A percentile compares a stretch with the other conserved stretches of the same genome.
These are phyloP conservation scores for Pleochaeta shiraiana DNA, from an alignment of 2,329 filamentous ascomycete species.

Conservation along the genomic window DNA sequence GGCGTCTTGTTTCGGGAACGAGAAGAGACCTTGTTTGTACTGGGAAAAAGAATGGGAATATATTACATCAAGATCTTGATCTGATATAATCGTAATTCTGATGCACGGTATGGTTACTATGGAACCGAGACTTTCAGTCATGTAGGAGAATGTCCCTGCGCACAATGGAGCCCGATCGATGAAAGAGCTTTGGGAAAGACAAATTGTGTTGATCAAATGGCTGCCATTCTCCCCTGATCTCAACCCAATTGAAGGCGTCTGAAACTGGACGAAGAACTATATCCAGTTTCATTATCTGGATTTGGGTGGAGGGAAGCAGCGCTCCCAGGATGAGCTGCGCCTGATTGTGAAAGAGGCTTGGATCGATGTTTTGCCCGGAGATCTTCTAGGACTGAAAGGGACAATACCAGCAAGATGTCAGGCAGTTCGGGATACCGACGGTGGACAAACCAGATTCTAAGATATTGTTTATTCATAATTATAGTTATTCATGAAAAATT, in stretches of 20 bases:
- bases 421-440: constrained; percentile 6
- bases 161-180: background rate
- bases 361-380: constrained; percentile 7
- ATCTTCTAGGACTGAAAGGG: constrained; percentile 4
- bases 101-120: background rate
- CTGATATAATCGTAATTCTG: background rate
- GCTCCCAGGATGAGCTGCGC: constrained; percentile 7
- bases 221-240: constrained; percentile 9
- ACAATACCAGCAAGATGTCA: constrained; percentile 5
- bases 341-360: constrained; percentile 8
- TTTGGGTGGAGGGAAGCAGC: constrained; percentile 3
- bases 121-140: background rate
- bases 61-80: background rate
- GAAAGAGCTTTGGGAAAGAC: background rate
- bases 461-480: too few species aligned
- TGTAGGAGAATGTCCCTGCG: too few species aligned
- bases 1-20: background rate
- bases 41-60: background rate
- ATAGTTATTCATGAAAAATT: too few species aligned
- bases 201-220: constrained; percentile 7
- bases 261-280: constrained; percentile 10
- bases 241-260: constrained; percentile 9
- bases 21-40: background rate
- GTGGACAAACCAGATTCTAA: too few species aligned
- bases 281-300: constrained; percentile 8